Conservation (phyloP, 305 asterid species). For the Nicotiana rustica region DNA sequence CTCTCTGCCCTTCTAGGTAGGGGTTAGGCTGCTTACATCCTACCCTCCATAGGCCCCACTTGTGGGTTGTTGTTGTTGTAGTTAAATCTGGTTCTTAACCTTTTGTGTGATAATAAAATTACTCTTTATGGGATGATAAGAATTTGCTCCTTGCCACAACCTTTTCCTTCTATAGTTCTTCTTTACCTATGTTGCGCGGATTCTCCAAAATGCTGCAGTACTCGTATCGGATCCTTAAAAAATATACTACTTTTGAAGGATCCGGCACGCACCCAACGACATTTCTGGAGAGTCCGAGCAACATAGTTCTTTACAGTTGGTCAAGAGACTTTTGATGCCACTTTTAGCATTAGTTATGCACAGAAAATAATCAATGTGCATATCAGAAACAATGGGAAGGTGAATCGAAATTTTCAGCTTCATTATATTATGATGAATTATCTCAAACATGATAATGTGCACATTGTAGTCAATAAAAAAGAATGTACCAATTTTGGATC, state of each 20-base stretch:
- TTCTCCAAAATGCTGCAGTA: too few relatives aligned
- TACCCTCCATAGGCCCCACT: too few relatives aligned
- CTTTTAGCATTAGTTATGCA: neutral
- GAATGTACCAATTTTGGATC: neutral
- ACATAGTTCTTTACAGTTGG: neutral
- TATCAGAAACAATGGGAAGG: neutral
- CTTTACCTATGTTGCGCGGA: too few relatives aligned
- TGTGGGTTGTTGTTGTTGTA: too few relatives aligned
- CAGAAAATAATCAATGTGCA: neutral
- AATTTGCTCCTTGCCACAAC: too few relatives aligned
- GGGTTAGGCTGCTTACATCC: too few relatives aligned
- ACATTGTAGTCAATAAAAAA: neutral
- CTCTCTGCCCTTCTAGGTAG: too few relatives aligned
- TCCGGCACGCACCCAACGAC: too few relatives aligned
- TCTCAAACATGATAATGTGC: neutral
- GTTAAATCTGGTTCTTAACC: neutral
- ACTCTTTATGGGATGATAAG: neutral
- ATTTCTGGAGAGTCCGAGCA: too few relatives aligned
- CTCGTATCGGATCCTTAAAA: too few relatives aligned
- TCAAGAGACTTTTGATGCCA: neutral
- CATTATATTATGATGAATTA: neutral
- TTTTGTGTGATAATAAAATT: neutral
- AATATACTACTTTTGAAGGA: too few relatives aligned
- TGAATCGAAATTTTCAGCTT: neutral
- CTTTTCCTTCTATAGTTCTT: neutral